Evolutionary conservation across 208 protist genomes (phyloP), one percentile per base, ranked within the genome.

Genomic region (Strigomonas galati): DNA sequence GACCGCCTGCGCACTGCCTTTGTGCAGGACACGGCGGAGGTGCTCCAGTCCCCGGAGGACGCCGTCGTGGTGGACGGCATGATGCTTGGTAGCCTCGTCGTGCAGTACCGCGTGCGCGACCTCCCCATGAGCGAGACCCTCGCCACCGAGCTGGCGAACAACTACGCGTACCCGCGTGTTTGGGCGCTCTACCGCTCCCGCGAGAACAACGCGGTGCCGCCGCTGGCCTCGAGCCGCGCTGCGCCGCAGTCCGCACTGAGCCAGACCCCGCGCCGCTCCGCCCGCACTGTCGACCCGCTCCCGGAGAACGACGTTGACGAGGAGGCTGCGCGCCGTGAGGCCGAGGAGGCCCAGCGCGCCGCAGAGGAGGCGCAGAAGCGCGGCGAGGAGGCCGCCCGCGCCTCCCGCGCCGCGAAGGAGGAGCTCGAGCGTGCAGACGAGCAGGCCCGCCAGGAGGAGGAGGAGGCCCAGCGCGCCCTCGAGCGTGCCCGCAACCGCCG

Each of bases 141-240:
- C 57, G 72, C 76, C 43, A 59, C 70, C 57, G 32, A 61, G 32
- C 68, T 49, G 56, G 64, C 81, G 4, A 37, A n/a, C 15, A 66
- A n/a, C 24, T 53, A 66, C 69, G 56, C 55, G 30, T 87, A 82
- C 67, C 51, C 66, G n/a, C 67, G 72, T 40, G 57, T 85, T 56
- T 78, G 77, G 83, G 72, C 58, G 58, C 72, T 91, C 51, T 88
- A 91, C 70, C 69, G 72, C 37, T 54, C 70, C 2, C 62, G 60
- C 32, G 62, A 66, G n/a, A 61, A 52, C 52, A 49, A 46, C 40
- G 40, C 5, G 40, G 1, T 46, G 10, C 40, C 40, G 40, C 40
- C 40, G 62, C n/a, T 59, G n/a, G 30, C 30, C 35, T 24, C 23
- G 57, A 65, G 51, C 59, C 46, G n/a, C 46, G 32, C 17, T 31